A percentile compares a stretch with the other conserved stretches of the same genome.
Evolutionary conservation across 2,329 filamentous ascomycete genomes (phyloP).

Genomic region (Talaromyces sp.): DNA sequence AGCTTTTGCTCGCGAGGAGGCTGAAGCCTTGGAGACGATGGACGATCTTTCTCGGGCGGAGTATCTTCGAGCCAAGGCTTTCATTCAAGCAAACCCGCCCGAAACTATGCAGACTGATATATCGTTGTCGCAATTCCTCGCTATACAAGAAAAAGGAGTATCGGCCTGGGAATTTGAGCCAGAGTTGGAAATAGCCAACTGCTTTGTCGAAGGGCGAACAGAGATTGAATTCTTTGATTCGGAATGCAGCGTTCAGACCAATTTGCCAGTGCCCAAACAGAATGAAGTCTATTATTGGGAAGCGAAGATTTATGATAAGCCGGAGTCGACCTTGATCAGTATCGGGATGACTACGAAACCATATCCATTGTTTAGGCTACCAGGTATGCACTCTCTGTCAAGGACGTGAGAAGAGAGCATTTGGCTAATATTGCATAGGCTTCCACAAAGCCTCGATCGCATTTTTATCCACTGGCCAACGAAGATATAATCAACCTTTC

Average conservation of each 20-base stretch:
- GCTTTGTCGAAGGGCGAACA: slow-evolving; percentile 92
- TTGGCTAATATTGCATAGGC: slow-evolving; percentile 49
- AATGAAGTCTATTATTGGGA: slow-evolving; percentile 99
- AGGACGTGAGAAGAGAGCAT: too few species aligned
- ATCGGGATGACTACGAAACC: slow-evolving; percentile 96
- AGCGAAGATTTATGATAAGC: slow-evolving; percentile 96
- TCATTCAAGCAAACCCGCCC: slow-evolving; percentile 87
- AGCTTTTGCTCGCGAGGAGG: slow-evolving; percentile 88
- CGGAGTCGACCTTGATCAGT: slow-evolving; percentile 78
- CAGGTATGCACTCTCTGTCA: slow-evolving; percentile 60
- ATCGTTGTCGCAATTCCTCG: slow-evolving; percentile 92
- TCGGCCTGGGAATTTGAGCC: slow-evolving; percentile 99
- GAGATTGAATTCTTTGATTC: slow-evolving; percentile 99
- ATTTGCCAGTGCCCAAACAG: slow-evolving; percentile 93
- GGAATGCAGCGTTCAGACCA: slow-evolving; percentile 95
- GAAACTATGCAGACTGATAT: slow-evolving; percentile 96
- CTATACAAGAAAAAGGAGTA: slow-evolving; percentile 99
- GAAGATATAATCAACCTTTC: slow-evolving; percentile 92
- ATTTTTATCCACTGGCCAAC: slow-evolving; percentile 81
- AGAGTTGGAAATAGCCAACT: slow-evolving; percentile 97
- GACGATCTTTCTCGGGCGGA: slow-evolving; percentile 86
- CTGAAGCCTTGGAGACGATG: slow-evolving; percentile 91
- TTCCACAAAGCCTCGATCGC: slow-evolving; percentile 91
- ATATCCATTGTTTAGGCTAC: slow-evolving; percentile 89
- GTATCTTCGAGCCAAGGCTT: slow-evolving; percentile 93